phyloP scores from a whole-genome alignment of 441 rosid genomes.

The Populus hybrid region DNA sequence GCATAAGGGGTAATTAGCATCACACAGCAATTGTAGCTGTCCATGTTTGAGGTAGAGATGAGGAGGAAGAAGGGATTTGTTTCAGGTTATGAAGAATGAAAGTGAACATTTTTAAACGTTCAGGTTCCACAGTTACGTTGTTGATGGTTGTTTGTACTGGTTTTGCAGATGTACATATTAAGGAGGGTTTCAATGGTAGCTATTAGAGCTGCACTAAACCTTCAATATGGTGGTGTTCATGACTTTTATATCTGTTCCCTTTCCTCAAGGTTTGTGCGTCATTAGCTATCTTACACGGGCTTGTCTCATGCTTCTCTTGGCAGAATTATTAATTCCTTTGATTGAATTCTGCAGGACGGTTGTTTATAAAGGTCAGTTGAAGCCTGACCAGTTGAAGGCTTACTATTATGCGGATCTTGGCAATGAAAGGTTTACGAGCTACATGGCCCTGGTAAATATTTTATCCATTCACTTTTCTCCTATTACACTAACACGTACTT shows the following conservation, averaged over 20 bases:
- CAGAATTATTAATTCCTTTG: background rate
- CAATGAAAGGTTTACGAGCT: conserved; percentile 99
- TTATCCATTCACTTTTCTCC: conserved; percentile 73
- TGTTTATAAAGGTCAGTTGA: conserved; percentile 97
- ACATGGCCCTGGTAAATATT: conserved; percentile 99
- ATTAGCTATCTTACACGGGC: background rate
- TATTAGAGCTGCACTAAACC: conserved; percentile 87
- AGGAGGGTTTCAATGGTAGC: conserved; percentile 95
- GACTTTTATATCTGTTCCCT: conserved; percentile 99
- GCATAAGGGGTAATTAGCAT: background rate
- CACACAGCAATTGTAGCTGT: background rate
- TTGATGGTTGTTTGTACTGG: conserved; percentile 5
- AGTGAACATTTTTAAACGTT: background rate
- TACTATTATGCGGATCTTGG: conserved; percentile 98
- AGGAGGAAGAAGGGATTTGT: background rate
- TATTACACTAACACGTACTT: conserved; percentile 93
- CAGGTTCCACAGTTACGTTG: background rate
- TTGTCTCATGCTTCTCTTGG: background rate
- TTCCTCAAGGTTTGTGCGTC: conserved; percentile 69
- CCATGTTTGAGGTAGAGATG: background rate
- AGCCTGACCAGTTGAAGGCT: conserved; percentile 83
- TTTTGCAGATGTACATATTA: conserved; percentile 87
- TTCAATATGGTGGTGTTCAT: conserved; percentile 76
- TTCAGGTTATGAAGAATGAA: background rate
- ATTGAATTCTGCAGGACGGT: conserved; percentile 58